These are phyloP conservation scores for Cyclostephanos invisitatus DNA, from an alignment of 108 stramenopile species.

Conservation along the genomic window DNA sequence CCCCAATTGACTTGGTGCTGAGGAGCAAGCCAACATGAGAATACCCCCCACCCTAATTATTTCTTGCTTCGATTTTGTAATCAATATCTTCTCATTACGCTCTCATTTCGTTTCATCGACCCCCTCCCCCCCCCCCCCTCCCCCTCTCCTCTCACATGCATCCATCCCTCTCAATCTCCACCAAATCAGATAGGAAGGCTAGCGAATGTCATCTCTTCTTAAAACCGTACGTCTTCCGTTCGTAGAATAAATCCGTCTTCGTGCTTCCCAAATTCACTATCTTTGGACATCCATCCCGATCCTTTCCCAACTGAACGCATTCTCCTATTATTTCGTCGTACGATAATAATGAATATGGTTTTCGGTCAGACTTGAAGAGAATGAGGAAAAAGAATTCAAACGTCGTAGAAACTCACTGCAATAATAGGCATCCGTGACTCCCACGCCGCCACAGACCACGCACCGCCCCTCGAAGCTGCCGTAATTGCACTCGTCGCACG, in stretches of 20 bases:
- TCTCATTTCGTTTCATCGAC: not conserved
- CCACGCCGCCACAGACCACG: slow-evolving; percentile 95
- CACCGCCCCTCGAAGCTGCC: slow-evolving; percentile 94
- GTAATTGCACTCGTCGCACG: slow-evolving; percentile 99
- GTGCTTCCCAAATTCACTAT: slow-evolving; percentile 97
- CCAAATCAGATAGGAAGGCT: not conserved
- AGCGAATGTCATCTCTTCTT: slow-evolving; percentile 70
- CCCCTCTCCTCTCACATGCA: not conserved
- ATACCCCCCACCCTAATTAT: not conserved
- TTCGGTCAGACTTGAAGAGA: not conserved
- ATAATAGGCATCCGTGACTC: slow-evolving; percentile 98
- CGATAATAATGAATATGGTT: not conserved
- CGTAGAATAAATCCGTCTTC: slow-evolving; percentile 97
- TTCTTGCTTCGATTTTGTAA: not conserved
- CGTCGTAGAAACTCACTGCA: slow-evolving; percentile 73
- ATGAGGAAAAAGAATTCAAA: not conserved
- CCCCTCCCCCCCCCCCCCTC: not conserved
- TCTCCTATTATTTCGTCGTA: slow-evolving; percentile 6
- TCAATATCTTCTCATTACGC: not conserved
- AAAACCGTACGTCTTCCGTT: slow-evolving; percentile 96
- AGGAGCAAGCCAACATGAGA: not conserved
- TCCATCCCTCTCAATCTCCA: not conserved
- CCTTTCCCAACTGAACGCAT: slow-evolving; percentile 94
- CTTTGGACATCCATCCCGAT: slow-evolving; percentile 99
- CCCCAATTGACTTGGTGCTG: not conserved